Evolutionary conservation across 805 yeast genomes (phyloP).

Genomic region (Candida krabiensis): DNA sequence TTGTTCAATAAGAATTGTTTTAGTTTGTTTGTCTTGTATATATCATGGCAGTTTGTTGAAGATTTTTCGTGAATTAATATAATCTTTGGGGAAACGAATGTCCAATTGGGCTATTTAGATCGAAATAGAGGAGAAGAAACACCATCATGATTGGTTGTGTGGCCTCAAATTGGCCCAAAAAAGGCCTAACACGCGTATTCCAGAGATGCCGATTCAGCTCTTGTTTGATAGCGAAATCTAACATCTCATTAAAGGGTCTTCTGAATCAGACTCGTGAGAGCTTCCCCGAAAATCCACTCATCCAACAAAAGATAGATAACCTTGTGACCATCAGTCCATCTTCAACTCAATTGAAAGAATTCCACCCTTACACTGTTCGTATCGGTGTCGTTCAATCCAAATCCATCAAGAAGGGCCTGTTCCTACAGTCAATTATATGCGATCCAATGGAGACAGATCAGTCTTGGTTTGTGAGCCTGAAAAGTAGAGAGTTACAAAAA

Average conservation of each 20-base stretch:
- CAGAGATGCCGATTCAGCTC: constrained; percentile 1
- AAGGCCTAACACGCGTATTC: neutral
- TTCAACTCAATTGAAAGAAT: constrained; percentile 3
- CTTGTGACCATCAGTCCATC: constrained; percentile 17
- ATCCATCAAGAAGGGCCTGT: constrained; percentile 18
- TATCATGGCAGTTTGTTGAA: too few relatives aligned
- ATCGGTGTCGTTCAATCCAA: constrained; percentile 30
- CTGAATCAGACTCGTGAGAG: constrained; percentile 13
- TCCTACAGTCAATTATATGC: constrained; percentile 26
- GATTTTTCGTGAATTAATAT: too few relatives aligned
- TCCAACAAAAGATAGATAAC: constrained; percentile 16
- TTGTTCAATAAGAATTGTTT: constrained; percentile 4
- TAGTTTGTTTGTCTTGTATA: constrained; percentile 1
- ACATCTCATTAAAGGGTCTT: constrained; percentile 2
- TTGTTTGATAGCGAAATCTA: constrained; percentile 2
- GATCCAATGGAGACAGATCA: constrained; percentile 32
- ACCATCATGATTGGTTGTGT: constrained; percentile 3
- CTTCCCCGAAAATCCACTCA: constrained; percentile 12
- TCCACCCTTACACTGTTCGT: constrained; percentile 24
- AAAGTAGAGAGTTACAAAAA: constrained; percentile 7
- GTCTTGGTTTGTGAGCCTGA: constrained; percentile 16
- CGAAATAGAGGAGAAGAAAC: too few relatives aligned
- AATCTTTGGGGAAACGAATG: too few relatives aligned
- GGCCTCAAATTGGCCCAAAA: neutral
- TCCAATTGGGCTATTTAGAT: too few relatives aligned